Base-by-base conservation (phyloP, 495 filamentous ascomycete species). In the Cercophora scortea region DNA sequence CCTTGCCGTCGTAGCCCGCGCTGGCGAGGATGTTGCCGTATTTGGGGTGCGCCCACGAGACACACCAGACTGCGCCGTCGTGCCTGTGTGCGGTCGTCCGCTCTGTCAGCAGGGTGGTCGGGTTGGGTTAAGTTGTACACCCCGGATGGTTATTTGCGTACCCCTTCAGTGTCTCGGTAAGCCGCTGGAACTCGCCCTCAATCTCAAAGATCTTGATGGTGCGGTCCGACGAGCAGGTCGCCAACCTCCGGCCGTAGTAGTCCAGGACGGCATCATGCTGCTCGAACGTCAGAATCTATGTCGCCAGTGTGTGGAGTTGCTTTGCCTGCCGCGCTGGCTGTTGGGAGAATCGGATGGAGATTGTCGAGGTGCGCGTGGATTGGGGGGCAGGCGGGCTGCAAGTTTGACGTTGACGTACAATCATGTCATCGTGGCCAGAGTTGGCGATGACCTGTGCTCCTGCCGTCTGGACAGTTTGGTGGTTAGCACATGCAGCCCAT, bases 171-270 rank as follows among this genome's bases (percentile, higher is more conserved):
- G 93, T 98, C 74, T 96, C 93, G 19, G 86, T 84, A 48, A 97
- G 73, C 45, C 88, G 80, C 70, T 99, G 93, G 58, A 86, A 80
- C 63, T 96, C 90, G 56, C 91, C 90, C 69, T 97, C 93, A 47
- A 97, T 86, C 74, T 97, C 93, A 62, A 96, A 99, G 67, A 99
- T 96, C 74, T 96, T 97, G 75, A 99, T 94, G 45, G 92, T 97
- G 67, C 90, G 89, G 71, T 99, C 93, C 50, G 91, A 96, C 17
- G 90, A 96, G 70, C 93, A 97, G 60, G 93, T 99, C 55, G 93
- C 93, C 62, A 99, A 83, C 59, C 92, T 85, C 55, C 93, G 86
- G 61, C 93, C 93, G 71, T 97, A 99, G 73, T 97, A 97, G 69
- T 99, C 94, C 57, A 99, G 84, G 50, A 90, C 90, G 49, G 92